Conservation (phyloP, 768 basidiomycete species). For the Leccinum truebloodii region DNA sequence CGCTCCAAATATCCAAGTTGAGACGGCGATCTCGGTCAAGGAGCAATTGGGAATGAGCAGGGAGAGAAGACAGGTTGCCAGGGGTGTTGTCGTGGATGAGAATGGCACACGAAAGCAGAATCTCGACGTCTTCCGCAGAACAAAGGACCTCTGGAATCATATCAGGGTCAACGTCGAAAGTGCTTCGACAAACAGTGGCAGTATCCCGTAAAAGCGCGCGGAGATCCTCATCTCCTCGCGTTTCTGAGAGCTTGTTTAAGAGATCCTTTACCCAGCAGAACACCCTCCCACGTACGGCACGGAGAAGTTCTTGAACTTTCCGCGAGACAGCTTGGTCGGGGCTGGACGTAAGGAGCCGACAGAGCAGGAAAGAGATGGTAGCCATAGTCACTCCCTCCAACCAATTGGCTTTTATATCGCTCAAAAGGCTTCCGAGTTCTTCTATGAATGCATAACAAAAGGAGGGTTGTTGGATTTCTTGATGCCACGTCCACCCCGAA, state of each 20-base stretch:
- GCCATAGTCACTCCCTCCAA: background rate
- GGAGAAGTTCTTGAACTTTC: background rate
- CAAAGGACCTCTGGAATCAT: background rate
- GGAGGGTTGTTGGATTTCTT: constrained; percentile 11
- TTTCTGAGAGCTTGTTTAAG: background rate
- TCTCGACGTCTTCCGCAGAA: background rate
- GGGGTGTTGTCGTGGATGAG: constrained; percentile 17
- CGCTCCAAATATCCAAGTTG: background rate
- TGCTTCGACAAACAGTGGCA: background rate
- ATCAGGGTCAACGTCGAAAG: background rate
- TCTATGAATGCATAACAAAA: constrained; percentile 6
- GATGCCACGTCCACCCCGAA: constrained; percentile 10
- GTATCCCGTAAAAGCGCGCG: background rate
- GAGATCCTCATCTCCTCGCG: background rate
- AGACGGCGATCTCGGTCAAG: constrained; percentile 32
- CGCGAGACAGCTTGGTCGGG: background rate
- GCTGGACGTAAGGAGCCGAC: background rate
- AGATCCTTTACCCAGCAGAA: background rate
- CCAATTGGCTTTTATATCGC: constrained; percentile 27
- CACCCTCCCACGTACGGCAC: background rate
- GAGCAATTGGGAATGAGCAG: constrained; percentile 14
- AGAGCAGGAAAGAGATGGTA: background rate
- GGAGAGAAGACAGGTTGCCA: background rate
- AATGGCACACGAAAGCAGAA: background rate
- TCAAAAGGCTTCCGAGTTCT: constrained; percentile 8